Evolutionary conservation across 169 alveolate genomes (phyloP).

Genomic region (Cyclospora cayetanensis): DNA sequence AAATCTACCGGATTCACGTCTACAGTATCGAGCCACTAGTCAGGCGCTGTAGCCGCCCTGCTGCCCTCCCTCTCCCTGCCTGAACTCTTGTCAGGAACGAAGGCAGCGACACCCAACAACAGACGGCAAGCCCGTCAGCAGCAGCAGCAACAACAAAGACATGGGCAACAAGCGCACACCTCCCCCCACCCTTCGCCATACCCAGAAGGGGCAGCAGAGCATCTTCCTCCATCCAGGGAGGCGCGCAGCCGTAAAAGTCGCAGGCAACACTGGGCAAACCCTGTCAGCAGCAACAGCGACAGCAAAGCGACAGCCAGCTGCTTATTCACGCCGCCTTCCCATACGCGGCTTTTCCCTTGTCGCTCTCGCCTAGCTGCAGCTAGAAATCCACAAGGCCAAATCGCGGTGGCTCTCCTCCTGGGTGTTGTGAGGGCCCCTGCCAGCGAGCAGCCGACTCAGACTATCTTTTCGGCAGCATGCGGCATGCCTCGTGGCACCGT

Average conservation of each 20-base stretch:
- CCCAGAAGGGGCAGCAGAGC: background rate
- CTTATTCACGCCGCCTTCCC: background rate
- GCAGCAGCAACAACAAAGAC: background rate
- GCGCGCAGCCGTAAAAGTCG: background rate
- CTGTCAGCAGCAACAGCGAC: constrained; percentile 5
- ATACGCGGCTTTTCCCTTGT: background rate
- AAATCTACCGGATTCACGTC: too few relatives aligned
- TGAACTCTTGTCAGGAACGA: too few relatives aligned
- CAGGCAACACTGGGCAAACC: background rate
- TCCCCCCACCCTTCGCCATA: background rate
- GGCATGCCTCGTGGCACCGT: too few relatives aligned
- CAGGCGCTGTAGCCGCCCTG: too few relatives aligned
- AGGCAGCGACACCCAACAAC: too few relatives aligned
- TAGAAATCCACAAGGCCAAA: background rate
- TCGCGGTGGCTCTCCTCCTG: background rate
- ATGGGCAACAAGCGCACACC: too few relatives aligned
- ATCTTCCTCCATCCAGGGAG: background rate
- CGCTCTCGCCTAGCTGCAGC: background rate
- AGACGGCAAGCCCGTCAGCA: background rate
- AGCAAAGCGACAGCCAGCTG: constrained; percentile 8
- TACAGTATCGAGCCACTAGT: too few relatives aligned
- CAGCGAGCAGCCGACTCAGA: background rate
- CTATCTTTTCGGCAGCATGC: background rate
- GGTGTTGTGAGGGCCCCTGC: background rate
- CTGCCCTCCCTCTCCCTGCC: too few relatives aligned